Conservation (phyloP, 768 basidiomycete genomes). For the Saitozyma sp. region DNA sequence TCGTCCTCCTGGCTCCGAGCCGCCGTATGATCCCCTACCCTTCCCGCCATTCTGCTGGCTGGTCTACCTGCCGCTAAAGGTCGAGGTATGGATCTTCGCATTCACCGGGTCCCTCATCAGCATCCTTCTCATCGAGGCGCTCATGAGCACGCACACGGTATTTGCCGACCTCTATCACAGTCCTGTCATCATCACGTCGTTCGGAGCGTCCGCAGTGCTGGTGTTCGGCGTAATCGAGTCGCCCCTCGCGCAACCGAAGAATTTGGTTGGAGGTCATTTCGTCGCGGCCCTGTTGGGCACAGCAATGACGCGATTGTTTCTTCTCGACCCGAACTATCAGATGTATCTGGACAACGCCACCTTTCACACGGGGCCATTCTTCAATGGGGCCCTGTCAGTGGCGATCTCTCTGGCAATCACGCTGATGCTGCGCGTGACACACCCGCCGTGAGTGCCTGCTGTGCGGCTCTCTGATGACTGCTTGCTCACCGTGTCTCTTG, state of each 20-base stretch:
- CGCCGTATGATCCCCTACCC: slow-evolving; percentile 24
- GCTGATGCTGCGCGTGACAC: slow-evolving; percentile 23
- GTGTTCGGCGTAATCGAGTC: slow-evolving; percentile 33
- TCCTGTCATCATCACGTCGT: slow-evolving; percentile 32
- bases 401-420: slow-evolving; percentile 21
- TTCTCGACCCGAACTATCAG: slow-evolving; percentile 13
- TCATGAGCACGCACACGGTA: slow-evolving; percentile 17
- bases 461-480: background rate
- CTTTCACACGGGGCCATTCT: slow-evolving; percentile 11
- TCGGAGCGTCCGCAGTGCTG: slow-evolving; percentile 39
- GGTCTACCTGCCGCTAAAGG: slow-evolving; percentile 22
- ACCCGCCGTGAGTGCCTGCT: slow-evolving; percentile 35
- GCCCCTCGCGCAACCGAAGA: slow-evolving; percentile 37
- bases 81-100: slow-evolving; percentile 37
- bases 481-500: background rate
- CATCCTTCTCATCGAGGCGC: slow-evolving; percentile 33
- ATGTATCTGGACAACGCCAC: slow-evolving; percentile 9
- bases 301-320: slow-evolving; percentile 31
- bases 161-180: slow-evolving; percentile 17
- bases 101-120: slow-evolving; percentile 30
- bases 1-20: slow-evolving; percentile 8
- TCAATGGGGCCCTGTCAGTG: slow-evolving; percentile 35
- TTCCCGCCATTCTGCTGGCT: slow-evolving; percentile 33
- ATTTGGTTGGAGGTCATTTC: slow-evolving; percentile 35
- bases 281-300: slow-evolving; percentile 31